Conservation (phyloP, 176 grass and related monocot species). For the Puya raimondii region DNA sequence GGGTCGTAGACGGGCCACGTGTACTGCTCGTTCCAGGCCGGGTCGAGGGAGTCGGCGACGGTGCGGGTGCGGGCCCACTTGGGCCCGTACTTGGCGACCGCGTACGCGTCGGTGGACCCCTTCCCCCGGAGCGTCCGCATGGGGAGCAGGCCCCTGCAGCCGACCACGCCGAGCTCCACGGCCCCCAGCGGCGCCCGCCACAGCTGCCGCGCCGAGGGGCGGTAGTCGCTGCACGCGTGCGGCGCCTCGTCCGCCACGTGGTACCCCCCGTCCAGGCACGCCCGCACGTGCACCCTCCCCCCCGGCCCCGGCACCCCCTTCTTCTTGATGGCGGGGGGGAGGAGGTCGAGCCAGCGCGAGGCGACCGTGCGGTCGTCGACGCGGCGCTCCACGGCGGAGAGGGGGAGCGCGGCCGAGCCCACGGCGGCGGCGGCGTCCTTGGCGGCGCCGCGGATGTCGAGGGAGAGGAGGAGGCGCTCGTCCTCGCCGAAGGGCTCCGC, state of each 20-base stretch:
- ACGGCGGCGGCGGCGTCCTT: slow-evolving; percentile 48
- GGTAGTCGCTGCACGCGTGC: slow-evolving; percentile 62
- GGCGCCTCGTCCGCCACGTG: slow-evolving; percentile 64
- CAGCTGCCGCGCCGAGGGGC: slow-evolving; percentile 80
- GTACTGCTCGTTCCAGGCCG: slow-evolving; percentile 97
- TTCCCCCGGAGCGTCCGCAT: slow-evolving; percentile 70
- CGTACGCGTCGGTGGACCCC: slow-evolving; percentile 70
- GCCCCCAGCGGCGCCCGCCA: slow-evolving; percentile 53
- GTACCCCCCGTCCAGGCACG: slow-evolving; percentile 87
- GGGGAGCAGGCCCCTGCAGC: slow-evolving; percentile 69
- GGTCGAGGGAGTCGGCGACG: slow-evolving; percentile 66
- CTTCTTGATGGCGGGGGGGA: slow-evolving; percentile 37
- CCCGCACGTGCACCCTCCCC: slow-evolving; percentile 63
- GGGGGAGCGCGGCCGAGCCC: slow-evolving; percentile 46
- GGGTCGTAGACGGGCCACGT: slow-evolving; percentile 90
- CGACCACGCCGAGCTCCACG: slow-evolving; percentile 74
- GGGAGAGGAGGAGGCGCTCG: slow-evolving; percentile 51
- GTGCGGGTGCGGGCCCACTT: slow-evolving; percentile 96
- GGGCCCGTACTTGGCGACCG: slow-evolving; percentile 76
- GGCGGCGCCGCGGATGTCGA: slow-evolving; percentile 51
- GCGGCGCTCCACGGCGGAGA: slow-evolving; percentile 57
- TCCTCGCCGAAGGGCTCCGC: slow-evolving; percentile 69
- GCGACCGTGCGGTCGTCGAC: slow-evolving; percentile 82
- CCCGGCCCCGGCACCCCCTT: slow-evolving; percentile 33
- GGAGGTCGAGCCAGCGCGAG: slow-evolving; percentile 70